These are phyloP conservation scores for Tothia fuscella DNA, from an alignment of 2,329 filamentous ascomycete genomes.

Conservation along the genomic window DNA sequence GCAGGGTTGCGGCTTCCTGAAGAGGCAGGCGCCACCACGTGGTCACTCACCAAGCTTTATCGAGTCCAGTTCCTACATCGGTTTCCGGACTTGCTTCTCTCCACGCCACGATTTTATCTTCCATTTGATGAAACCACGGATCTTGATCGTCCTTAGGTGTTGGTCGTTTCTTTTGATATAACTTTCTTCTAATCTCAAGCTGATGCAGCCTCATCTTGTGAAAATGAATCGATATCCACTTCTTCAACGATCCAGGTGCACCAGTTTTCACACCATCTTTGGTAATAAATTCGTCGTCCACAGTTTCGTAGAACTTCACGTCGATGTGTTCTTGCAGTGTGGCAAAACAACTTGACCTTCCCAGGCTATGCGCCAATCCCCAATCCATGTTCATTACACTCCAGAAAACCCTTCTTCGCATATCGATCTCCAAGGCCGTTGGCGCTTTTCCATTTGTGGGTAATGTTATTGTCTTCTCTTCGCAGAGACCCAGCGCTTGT, in stretches of 20 bases:
- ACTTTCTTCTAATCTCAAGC: conserved; percentile 70
- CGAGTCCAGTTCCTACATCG: conserved; percentile 56
- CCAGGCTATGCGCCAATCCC: conserved; percentile 76
- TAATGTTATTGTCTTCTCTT: conserved; percentile 73
- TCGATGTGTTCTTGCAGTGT: conserved; percentile 73
- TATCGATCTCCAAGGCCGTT: conserved; percentile 69
- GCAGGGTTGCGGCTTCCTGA: conserved; percentile 13
- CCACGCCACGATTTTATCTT: conserved; percentile 69
- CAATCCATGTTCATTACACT: conserved; percentile 80
- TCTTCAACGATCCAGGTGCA: conserved; percentile 65
- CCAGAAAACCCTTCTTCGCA: conserved; percentile 83
- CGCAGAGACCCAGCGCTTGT: conserved; percentile 76
- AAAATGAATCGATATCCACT: conserved; percentile 83
- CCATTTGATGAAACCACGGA: conserved; percentile 77
- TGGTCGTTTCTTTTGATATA: conserved; percentile 74
- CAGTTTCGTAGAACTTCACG: conserved; percentile 70
- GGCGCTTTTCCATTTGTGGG: conserved; percentile 47
- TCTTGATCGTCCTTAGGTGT: conserved; percentile 69
- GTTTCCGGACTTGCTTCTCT: conserved; percentile 61
- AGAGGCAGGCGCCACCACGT: background rate
- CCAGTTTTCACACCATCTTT: conserved; percentile 57
- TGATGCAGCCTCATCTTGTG: conserved; percentile 84
- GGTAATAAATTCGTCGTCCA: conserved; percentile 76
- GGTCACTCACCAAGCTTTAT: conserved; percentile 64
- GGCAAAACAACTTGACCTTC: conserved; percentile 74